Conservation (phyloP, 2,329 filamentous ascomycete species). For the Alternaria sp. region DNA sequence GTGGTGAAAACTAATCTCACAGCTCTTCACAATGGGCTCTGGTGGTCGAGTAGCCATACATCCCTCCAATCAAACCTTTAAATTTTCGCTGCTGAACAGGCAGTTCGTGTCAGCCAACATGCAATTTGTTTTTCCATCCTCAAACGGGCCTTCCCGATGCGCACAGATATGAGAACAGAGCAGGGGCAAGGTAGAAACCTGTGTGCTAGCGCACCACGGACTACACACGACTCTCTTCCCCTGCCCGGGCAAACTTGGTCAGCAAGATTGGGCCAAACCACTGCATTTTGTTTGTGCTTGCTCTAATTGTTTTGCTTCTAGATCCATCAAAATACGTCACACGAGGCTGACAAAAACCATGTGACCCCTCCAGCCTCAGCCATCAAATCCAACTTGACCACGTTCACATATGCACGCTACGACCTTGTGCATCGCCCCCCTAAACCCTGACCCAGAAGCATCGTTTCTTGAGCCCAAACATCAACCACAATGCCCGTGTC, state of each 20-base stretch:
- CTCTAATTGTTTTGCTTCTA: background rate
- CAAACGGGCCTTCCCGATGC: background rate
- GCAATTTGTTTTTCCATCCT: background rate
- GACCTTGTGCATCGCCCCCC: background rate
- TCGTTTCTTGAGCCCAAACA: background rate
- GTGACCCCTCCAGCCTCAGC: background rate
- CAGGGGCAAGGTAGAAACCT: background rate
- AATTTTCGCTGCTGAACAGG: background rate
- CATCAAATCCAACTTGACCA: background rate
- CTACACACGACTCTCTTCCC: background rate
- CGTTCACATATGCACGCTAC: background rate
- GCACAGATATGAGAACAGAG: background rate
- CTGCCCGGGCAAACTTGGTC: background rate
- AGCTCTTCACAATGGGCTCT: background rate
- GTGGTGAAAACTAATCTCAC: constrained; percentile 31
- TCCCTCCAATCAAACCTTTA: background rate
- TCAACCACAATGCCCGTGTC: background rate
- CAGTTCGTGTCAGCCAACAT: background rate
- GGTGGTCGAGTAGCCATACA: background rate
- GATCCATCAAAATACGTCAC: background rate
- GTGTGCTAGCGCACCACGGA: background rate
- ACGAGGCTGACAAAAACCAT: background rate
- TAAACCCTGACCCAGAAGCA: background rate
- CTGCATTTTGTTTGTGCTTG: background rate
- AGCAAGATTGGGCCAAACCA: background rate